Base-by-base conservation (phyloP, 2,329 filamentous ascomycete species). In the Fusarium sp. region DNA sequence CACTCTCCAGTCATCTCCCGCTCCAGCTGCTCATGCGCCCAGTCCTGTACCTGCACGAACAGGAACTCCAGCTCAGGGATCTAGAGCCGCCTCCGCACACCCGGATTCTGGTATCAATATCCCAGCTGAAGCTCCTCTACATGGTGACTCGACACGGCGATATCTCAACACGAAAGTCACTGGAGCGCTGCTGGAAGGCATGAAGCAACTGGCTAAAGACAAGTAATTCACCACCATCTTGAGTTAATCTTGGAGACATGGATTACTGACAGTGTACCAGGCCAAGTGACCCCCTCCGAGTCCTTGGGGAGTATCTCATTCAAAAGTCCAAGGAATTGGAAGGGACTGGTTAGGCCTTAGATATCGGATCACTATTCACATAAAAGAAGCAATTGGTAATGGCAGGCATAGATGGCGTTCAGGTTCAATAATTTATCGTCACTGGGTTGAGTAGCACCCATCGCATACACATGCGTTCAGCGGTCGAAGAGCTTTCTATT, bases 131-230 rank as follows among this genome's bases (percentile, higher is more conserved):
- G 85, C 89, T 16, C 84, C 87, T 3, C 80, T 85, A 2, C 90
- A 93, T 74, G 91, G 91, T 48, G 91, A 91, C 24, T 88, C 90
- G 1, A 88, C 89, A 7, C 86, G 92, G 46, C 86, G 88, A 74
- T 94, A 93, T 77, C 80, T 94, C 72, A 94, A 94, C 75, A 84
- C 86, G 51, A 92, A 90, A 73, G 86, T 94, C 42, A 92, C 91
- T 1, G 87, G 87, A 1, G 85, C 87, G 27, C 75, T 94, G 61
- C 81, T 94, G 41, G 91, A 94, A 74, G 92, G 91, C 25, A 92
- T 94, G 90, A 94, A 93, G 81, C 79, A 86, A 57, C 77, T 94
- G 65, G 90, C 90, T 7, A 89, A 87, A 71, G 90, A 93, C 44
- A 88, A 91, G 91, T 93, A 80, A 76, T 37, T 37, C 34, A 37